phyloP scores from a whole-genome alignment of 345 rosid genomes.

The Euclidium syriacum region DNA sequence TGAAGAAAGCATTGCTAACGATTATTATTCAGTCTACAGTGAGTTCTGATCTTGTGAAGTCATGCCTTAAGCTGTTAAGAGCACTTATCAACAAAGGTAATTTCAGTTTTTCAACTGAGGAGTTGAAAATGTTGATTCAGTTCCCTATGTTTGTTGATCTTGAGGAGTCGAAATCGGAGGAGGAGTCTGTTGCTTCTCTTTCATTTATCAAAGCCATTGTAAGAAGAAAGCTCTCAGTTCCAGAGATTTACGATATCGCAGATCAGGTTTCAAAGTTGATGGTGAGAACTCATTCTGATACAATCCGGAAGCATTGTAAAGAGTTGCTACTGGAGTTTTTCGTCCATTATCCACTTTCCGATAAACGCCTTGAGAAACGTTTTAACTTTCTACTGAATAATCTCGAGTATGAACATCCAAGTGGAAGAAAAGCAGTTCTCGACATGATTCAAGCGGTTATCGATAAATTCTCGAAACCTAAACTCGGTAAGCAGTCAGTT shows the following conservation, averaged over 20 bases:
- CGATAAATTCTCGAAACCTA: conserved; percentile 43
- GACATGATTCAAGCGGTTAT: conserved; percentile 74
- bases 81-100: conserved; percentile 54
- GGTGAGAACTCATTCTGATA: conserved; percentile 73
- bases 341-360: conserved; percentile 61
- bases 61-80: conserved; percentile 78
- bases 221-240: conserved; percentile 70
- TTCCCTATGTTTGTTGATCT: conserved; percentile 86
- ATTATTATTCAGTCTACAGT: conserved; percentile 60
- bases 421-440: conserved; percentile 89
- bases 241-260: conserved; percentile 74
- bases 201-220: conserved; percentile 75
- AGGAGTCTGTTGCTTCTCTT: conserved; percentile 57
- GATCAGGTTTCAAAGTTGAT: conserved; percentile 62
- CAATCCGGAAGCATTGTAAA: conserved; percentile 71
- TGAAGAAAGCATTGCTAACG: conserved; percentile 62
- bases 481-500: conserved; percentile 28
- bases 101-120: conserved; percentile 65
- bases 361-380: conserved; percentile 57
- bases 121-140: conserved; percentile 56
- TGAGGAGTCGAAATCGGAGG: conserved; percentile 67
- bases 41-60: conserved; percentile 54
- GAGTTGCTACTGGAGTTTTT: conserved; percentile 69
- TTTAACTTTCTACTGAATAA: conserved; percentile 55
- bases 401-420: conserved; percentile 72